Conservation (phyloP, 371 early-diverging fungal species). For the Mortierella sp. region DNA sequence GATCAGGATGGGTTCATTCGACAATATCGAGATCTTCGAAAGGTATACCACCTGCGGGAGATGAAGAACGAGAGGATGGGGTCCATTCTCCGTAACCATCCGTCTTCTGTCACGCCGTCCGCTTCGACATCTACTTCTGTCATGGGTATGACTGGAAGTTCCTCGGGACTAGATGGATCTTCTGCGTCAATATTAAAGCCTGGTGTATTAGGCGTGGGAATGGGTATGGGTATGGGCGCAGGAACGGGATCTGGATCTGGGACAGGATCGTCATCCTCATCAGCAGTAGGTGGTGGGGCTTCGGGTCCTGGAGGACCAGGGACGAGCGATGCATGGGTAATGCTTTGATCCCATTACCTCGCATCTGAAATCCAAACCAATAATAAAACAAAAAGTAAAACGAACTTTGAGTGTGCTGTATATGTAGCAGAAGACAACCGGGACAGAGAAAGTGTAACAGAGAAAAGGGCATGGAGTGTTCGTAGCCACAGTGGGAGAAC, state of each 20-base stretch:
- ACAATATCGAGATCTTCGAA: slow-evolving; percentile 68
- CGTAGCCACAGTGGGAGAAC: no score
- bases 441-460: no score
- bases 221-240: no score
- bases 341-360: slow-evolving; percentile 2
- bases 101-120: neutral
- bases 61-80: slow-evolving; percentile 68
- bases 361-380: neutral
- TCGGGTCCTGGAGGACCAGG: slow-evolving; percentile 15
- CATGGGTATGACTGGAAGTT: neutral
- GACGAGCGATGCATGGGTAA: slow-evolving; percentile 15
- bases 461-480: no score
- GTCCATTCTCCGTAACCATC: slow-evolving; percentile 28
- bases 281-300: neutral
- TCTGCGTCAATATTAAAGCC: slow-evolving; percentile 12
- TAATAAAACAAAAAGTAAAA: neutral
- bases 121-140: neutral
- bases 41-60: slow-evolving; percentile 71
- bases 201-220: no score
- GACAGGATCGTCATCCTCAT: neutral
- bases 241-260: slow-evolving; percentile 1
- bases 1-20: slow-evolving; percentile 70
- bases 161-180: slow-evolving; percentile 7
- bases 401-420: neutral
- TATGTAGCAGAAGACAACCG: no score